phyloP scores from a whole-genome alignment of 2,329 filamentous ascomycete genomes.

The Huntiella moniliformis region DNA sequence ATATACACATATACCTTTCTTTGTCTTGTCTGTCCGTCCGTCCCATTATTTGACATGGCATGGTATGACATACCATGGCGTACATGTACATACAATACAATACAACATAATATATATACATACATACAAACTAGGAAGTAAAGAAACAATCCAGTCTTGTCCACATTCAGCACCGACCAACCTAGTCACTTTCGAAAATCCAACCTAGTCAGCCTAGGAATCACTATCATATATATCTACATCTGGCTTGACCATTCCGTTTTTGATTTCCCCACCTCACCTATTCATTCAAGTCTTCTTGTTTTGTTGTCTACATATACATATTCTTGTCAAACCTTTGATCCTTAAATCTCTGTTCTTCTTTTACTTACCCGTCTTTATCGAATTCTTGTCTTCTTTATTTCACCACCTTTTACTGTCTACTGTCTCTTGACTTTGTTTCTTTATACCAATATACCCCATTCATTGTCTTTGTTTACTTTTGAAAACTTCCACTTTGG shows the following conservation, averaged over 20 bases:
- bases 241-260: no score
- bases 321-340: not conserved
- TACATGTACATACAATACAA: not conserved
- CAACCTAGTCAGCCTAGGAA: no score
- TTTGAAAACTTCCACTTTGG: not conserved
- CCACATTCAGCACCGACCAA: not conserved
- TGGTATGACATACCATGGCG: no score
- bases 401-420: not conserved
- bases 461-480: not conserved
- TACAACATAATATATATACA: not conserved
- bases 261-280: no score
- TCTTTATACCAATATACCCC: not conserved
- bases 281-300: not conserved
- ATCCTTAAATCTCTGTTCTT: no score
- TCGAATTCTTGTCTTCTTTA: not conserved
- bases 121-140: not conserved
- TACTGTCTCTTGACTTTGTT: not conserved
- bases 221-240: not conserved
- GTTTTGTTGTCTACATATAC: not conserved
- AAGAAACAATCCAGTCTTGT: no score
- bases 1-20: not conserved
- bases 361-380: not conserved
- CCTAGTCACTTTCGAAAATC: not conserved
- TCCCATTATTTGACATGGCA: no score
- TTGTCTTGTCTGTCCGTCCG: not conserved